These are phyloP conservation scores for Tylopilus balloui DNA, from an alignment of 768 basidiomycete species.

Conservation along the genomic window DNA sequence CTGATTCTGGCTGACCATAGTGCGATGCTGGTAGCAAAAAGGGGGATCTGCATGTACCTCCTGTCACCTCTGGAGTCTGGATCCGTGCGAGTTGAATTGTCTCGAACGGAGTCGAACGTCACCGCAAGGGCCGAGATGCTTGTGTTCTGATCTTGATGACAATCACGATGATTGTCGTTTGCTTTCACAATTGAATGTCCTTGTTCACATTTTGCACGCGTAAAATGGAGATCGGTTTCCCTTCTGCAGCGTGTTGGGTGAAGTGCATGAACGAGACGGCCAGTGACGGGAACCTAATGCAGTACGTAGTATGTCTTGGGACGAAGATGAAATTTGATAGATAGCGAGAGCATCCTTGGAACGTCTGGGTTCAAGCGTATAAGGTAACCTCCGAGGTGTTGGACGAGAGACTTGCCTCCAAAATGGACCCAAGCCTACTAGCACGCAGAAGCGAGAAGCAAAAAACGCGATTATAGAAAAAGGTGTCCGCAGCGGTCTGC, in stretches of 20 bases:
- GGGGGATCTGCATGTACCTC: background rate
- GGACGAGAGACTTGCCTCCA: background rate
- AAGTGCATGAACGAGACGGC: background rate
- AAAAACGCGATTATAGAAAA: background rate
- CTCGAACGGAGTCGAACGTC: background rate
- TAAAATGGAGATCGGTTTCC: slow-evolving; percentile 1
- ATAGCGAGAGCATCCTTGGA: background rate
- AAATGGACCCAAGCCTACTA: background rate
- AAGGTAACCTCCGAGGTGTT: background rate
- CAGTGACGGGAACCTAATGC: slow-evolving; percentile 1
- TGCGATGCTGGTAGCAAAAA: background rate
- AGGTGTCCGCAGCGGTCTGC: background rate
- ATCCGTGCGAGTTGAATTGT: background rate
- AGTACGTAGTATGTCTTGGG: background rate
- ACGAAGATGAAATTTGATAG: background rate
- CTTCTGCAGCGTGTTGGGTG: slow-evolving; percentile 1
- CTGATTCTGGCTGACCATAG: background rate
- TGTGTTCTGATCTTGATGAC: background rate
- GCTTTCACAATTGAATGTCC: background rate
- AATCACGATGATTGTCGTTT: background rate
- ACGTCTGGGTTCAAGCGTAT: background rate
- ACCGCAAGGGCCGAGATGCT: background rate
- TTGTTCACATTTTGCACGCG: background rate
- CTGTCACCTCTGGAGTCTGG: background rate
- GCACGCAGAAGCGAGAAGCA: background rate